These are phyloP conservation scores for Trichoderma sp. DNA, from an alignment of 2,329 filamentous ascomycete genomes.

Conservation along the genomic window DNA sequence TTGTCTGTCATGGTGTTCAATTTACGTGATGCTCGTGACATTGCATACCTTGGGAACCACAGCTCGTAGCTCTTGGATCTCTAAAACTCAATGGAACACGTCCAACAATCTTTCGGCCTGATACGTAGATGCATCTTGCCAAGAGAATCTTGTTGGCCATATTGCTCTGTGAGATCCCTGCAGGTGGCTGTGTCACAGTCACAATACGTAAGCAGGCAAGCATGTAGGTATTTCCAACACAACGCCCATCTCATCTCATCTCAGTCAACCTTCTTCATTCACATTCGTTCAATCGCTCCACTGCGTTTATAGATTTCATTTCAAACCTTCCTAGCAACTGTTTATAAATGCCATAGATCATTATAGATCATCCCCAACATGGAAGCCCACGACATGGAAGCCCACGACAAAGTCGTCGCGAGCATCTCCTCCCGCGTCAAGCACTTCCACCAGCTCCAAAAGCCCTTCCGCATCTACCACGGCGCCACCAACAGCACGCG, in stretches of 20 bases:
- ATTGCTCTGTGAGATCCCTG: too few species aligned
- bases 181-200: too few species aligned
- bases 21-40: too few species aligned
- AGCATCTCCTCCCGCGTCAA: conserved; percentile 48
- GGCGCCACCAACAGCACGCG: conserved; percentile 78
- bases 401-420: conserved; percentile 49
- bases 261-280: not conserved
- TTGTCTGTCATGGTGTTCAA: too few species aligned
- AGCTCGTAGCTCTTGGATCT: too few species aligned
- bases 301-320: not conserved
- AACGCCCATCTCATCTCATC: not conserved
- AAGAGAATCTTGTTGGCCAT: too few species aligned
- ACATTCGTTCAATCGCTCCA: not conserved
- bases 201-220: too few species aligned
- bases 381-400: conserved; percentile 41
- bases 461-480: conserved; percentile 74
- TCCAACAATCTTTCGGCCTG: too few species aligned
- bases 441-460: conserved; percentile 47
- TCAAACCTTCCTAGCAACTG: not conserved
- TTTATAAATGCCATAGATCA: not conserved
- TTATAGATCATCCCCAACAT: not conserved
- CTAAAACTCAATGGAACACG: too few species aligned
- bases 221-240: too few species aligned
- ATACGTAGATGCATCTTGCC: too few species aligned
- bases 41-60: too few species aligned